A percentile compares a stretch with the other conserved stretches of the same genome.
Evolutionary conservation across 2,329 filamentous ascomycete species (phyloP).

Genomic region (Aspergillus sp.): DNA sequence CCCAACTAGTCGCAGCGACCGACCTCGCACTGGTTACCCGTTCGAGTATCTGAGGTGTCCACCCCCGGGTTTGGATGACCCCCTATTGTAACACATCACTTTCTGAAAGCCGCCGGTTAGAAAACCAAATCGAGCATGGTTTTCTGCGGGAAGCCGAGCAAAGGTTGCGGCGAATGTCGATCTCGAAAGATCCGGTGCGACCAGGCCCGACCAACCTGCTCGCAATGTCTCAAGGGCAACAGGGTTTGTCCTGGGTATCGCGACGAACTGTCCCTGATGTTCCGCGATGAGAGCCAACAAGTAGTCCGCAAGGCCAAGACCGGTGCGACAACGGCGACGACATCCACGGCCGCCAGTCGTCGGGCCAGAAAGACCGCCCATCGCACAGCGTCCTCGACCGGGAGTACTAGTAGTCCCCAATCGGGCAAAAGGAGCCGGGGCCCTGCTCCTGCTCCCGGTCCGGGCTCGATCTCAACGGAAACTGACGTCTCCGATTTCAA

Average conservation of each 20-base stretch:
- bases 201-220: slow-evolving; percentile 60
- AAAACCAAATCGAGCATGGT: slow-evolving; percentile 33
- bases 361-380: slow-evolving; percentile 6
- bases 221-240: slow-evolving; percentile 61
- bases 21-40: slow-evolving; percentile 10
- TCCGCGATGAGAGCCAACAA: slow-evolving; percentile 65
- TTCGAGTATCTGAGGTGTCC: slow-evolving; percentile 1
- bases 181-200: slow-evolving; percentile 55
- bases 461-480: background rate
- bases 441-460: background rate
- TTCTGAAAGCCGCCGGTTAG: too few relatives aligned
- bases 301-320: slow-evolving; percentile 53
- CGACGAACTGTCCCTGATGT: slow-evolving; percentile 64
- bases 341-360: background rate
- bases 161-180: slow-evolving; percentile 46
- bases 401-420: slow-evolving; percentile 16
- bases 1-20: background rate
- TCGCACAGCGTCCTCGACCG: slow-evolving; percentile 26
- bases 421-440: background rate
- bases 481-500: background rate
- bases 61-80: background rate
- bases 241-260: slow-evolving; percentile 64
- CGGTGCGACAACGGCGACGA: background rate
- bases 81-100: background rate
- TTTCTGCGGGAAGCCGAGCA: slow-evolving; percentile 46